phyloP scores from a whole-genome alignment of 192 early-diverging fungal species.

The Rhizophagus prolifer region DNA sequence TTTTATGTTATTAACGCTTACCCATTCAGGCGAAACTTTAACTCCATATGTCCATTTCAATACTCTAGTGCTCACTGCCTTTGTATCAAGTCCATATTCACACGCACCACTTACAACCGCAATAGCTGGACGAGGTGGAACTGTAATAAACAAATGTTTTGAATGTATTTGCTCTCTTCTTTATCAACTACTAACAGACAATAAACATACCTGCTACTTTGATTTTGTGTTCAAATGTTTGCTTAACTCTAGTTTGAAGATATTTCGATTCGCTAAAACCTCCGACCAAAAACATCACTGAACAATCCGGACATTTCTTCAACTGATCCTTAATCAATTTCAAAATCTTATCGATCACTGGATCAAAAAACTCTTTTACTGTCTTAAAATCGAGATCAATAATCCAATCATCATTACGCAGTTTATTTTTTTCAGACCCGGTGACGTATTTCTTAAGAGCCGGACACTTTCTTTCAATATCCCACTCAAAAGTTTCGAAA shows the following conservation, averaged over 20 bases:
- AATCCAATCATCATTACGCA: background rate
- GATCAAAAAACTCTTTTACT: constrained; percentile 6
- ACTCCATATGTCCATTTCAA: constrained; percentile 16
- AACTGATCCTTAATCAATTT: background rate
- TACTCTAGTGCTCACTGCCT: background rate
- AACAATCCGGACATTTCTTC: background rate
- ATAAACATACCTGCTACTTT: no score
- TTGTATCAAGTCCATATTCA: constrained; percentile 12
- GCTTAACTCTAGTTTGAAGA: no score
- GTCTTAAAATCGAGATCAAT: background rate
- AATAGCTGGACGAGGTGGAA: background rate
- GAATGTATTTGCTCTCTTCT: background rate
- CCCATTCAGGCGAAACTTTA: background rate
- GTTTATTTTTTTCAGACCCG: background rate
- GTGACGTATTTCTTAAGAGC: background rate
- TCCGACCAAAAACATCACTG: background rate
- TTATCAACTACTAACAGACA: no score
- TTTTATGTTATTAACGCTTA: background rate
- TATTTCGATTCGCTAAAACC: no score
- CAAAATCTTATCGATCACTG: constrained; percentile 10
- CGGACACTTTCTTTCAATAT: background rate
- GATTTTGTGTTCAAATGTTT: no score
- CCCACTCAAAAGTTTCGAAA: background rate
- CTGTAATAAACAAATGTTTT: background rate
- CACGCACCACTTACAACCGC: constrained; percentile 3